Percentiles rank a stretch among this genome's conserved stretches.
phyloP scores from a whole-genome alignment of 78 protist genomes.

The Monocercomonoides exilis region DNA sequence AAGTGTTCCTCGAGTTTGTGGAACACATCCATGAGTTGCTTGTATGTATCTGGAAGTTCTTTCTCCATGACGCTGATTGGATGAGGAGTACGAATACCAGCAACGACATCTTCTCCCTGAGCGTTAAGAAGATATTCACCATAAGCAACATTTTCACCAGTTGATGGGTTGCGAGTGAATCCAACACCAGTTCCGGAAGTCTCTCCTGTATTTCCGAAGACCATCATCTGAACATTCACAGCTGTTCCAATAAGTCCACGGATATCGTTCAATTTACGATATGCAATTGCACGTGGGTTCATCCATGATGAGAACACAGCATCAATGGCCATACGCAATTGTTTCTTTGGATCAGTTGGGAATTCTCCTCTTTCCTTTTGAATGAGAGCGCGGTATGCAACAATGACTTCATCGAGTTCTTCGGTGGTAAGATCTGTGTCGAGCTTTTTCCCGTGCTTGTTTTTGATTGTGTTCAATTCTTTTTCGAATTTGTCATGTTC shows the following conservation, averaged over 20 bases:
- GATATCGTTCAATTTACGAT: slow-evolving; percentile 43
- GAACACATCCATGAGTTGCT: slow-evolving; percentile 23
- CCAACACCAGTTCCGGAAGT: slow-evolving; percentile 68
- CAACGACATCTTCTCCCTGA: slow-evolving; percentile 86
- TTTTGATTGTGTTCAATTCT: slow-evolving; percentile 26
- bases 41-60: slow-evolving; percentile 18
- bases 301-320: slow-evolving; percentile 64
- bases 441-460: neutral
- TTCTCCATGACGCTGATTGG: slow-evolving; percentile 14
- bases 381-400: slow-evolving; percentile 16
- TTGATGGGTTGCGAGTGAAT: slow-evolving; percentile 68
- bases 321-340: slow-evolving; percentile 30
- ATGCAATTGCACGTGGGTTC: slow-evolving; percentile 51
- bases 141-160: slow-evolving; percentile 57
- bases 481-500: slow-evolving; percentile 42
- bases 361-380: slow-evolving; percentile 19
- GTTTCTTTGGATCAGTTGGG: slow-evolving; percentile 59
- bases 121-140: slow-evolving; percentile 80
- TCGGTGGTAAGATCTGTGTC: slow-evolving; percentile 50
- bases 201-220: slow-evolving; percentile 59
- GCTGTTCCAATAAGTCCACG: slow-evolving; percentile 59
- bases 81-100: slow-evolving; percentile 72
- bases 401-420: slow-evolving; percentile 32
- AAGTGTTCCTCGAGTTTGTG: slow-evolving; percentile 46
- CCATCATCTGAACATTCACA: slow-evolving; percentile 67